phyloP scores from a whole-genome alignment of 2,329 filamentous ascomycete genomes.

The Phialophora chinensis region DNA sequence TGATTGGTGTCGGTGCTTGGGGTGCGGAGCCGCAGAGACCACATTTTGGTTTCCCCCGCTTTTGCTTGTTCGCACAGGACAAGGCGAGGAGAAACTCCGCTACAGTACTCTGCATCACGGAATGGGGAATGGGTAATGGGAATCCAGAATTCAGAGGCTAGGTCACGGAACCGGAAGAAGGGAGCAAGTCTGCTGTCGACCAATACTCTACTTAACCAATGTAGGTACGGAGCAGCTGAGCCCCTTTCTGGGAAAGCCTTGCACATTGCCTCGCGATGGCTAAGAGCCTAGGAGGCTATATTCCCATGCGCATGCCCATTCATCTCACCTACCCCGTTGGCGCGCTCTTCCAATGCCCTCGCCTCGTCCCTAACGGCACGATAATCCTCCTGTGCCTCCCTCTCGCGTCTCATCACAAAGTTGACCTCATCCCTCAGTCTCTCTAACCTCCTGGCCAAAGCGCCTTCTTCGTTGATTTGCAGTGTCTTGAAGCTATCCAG shows the following conservation, averaged over 20 bases:
- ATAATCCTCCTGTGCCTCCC: slow-evolving; percentile 89
- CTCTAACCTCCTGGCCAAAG: slow-evolving; percentile 73
- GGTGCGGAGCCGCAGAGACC: slow-evolving; percentile 9
- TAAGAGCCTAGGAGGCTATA: not conserved
- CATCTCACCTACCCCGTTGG: slow-evolving; percentile 24
- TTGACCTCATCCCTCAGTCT: slow-evolving; percentile 80
- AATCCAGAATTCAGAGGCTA: not conserved
- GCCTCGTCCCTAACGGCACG: slow-evolving; percentile 78
- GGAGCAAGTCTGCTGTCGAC: not conserved
- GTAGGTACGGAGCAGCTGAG: not conserved
- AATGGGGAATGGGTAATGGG: not conserved
- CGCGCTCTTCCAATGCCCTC: slow-evolving; percentile 57
- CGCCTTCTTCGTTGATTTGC: slow-evolving; percentile 78
- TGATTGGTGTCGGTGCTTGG: slow-evolving; percentile 5
- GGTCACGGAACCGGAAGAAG: not conserved
- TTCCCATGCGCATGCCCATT: not conserved
- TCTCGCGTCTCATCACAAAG: slow-evolving; percentile 78
- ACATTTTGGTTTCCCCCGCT: not conserved
- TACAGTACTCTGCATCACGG: not conserved
- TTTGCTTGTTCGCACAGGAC: not conserved
- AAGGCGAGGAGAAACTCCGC: too few species aligned
- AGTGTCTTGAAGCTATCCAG: slow-evolving; percentile 76
- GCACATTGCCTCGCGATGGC: not conserved
- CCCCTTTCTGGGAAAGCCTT: slow-evolving; percentile 1
- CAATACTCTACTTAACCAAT: not conserved